A percentile compares a stretch with the other conserved stretches of the same genome.
phyloP scores from a whole-genome alignment of 148 eudicot genomes.

The Chenopodium album region DNA sequence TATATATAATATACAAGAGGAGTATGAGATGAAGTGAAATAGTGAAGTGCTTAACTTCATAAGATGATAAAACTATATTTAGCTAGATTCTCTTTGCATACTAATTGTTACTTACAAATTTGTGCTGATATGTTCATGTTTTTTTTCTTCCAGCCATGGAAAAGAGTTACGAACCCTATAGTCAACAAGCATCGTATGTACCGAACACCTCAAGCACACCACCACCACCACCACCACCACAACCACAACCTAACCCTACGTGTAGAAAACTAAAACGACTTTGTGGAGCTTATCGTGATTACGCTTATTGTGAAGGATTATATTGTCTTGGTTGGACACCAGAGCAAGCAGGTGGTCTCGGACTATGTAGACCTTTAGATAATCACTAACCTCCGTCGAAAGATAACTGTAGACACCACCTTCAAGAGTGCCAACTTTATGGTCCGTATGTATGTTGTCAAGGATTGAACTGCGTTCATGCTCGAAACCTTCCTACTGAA shows the following conservation, averaged over 20 bases:
- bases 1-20: no score
- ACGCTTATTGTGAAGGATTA: neutral
- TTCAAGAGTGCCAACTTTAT: neutral
- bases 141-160: neutral
- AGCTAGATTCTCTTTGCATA: neutral
- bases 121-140: neutral
- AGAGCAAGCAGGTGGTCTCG: neutral
- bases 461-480: neutral
- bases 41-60: no score
- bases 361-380: neutral
- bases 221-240: neutral
- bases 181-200: neutral
- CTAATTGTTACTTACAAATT: no score
- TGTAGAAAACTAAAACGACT: neutral
- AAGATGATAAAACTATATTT: no score
- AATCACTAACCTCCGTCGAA: neutral
- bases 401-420: neutral
- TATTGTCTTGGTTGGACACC: neutral
- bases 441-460: neutral
- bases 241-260: neutral
- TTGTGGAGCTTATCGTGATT: neutral
- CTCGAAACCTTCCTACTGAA: neutral
- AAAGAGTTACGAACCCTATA: neutral
- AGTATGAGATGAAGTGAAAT: no score
- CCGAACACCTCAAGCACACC: neutral